Base-by-base conservation (phyloP, 768 basidiomycete species). In the Leucocoprinus sp. region DNA sequence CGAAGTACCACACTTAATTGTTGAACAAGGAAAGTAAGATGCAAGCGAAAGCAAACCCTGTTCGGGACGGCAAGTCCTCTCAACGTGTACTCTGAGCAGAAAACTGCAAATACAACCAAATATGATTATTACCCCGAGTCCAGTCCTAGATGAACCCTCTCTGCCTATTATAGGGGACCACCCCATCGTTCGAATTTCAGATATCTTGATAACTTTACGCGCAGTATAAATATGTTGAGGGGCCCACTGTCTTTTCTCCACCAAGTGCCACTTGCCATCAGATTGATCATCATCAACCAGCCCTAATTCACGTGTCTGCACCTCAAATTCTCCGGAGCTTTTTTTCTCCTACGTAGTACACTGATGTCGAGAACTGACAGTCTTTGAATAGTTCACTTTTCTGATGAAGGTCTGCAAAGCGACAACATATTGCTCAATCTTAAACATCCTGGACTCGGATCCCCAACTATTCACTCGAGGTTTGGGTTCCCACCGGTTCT, bases 391-490 rank as follows among this genome's bases (percentile, higher is more conserved):
- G n/a, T n/a, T n/a, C n/a, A n/a, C n/a, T n/a, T n/a, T n/a, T n/a
- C n/a, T n/a, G n/a, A n/a, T n/a, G n/a, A n/a, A n/a, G n/a, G n/a
- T n/a, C n/a, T n/a, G n/a, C n/a, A n/a, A n/a, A n/a, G n/a, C n/a
- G n/a, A n/a, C n/a, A n/a, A n/a, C n/a, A n/a, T n/a, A n/a, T n/a
- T n/a, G n/a, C n/a, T n/a, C n/a, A n/a, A n/a, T n/a, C n/a, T n/a
- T n/a, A n/a, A n/a, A n/a, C n/a, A n/a, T n/a, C n/a, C n/a, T 23
- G 12, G 21, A 38, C 37, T 14, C 14, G 21, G 28, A 31, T 42
- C 54, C 62, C 66, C 58, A 55, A 48, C 58, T 65, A 70, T 75
- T 70, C 69, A 69, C 74, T 73, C 69, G 43, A 63, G 55, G 58
- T 64, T 68, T 63, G 73, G 66, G 38, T 41, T 36, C 36, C 45